Evolutionary conservation across 2,329 filamentous ascomycete genomes (phyloP), one percentile per base, ranked within the genome.

Genomic region (Zymoseptoria brevis): DNA sequence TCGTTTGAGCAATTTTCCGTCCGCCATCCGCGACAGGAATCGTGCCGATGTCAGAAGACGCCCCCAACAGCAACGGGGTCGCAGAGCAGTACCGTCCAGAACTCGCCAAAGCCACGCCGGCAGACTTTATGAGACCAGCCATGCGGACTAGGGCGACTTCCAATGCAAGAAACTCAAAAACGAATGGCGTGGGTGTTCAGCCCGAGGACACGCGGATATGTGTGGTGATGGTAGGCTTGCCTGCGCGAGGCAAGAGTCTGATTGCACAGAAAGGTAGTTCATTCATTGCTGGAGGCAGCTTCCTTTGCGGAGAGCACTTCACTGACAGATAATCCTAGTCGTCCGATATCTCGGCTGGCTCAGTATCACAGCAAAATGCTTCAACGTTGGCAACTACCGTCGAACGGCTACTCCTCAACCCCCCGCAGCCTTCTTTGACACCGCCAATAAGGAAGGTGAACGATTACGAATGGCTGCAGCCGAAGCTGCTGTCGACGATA

Each of bases 191-290:
- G 69, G 88, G 87, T 71, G 83, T 92, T 65, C 88, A 96, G 89
- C 89, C 89, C 69, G 93, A 97, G 80, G 91, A 96, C 76, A 93
- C 90, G 62, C 90, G 89, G 75, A 95, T 99, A 79, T 97, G 93
- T 75, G 92, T 99, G 65, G 91, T 99, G 69, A 97, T 99, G 94
- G 94, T 99, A 61, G 94, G 94, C 66, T 81, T 99, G 73, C 94
- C 94, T 57, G 94, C 94, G 62, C 83, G 94, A 68, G 94, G 94
- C 71, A 99, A 99, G 83, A 96, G 90, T 79, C 85, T 96, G 75
- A 97, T 99, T 73, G 93, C 94, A 67, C 91, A 96, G 72, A 96
- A 96, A 66, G 68, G 70, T 72, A 67, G 21, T 61, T 21, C 16
- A 9, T 9, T 21, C 41, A 45, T 45, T 7, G 35, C 35, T 16